A percentile compares a stretch with the other conserved stretches of the same genome.
These are phyloP conservation scores for Sanchytrium tribonematis DNA, from an alignment of 371 early-diverging fungal genomes.

Conservation along the genomic window DNA sequence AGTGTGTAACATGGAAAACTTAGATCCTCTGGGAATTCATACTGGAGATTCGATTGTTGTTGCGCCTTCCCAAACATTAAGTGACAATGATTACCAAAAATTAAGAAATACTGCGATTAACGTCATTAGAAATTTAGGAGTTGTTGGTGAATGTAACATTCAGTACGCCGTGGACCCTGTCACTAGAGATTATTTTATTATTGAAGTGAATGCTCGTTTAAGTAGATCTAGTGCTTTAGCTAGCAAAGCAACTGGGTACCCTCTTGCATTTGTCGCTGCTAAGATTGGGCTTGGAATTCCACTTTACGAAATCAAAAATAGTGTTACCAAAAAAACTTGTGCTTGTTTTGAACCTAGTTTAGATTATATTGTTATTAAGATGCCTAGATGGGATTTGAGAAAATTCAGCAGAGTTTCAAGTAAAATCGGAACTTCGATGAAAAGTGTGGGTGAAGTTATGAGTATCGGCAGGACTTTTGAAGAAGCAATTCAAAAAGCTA, in stretches of 20 bases:
- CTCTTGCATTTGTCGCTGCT: constrained; percentile 86
- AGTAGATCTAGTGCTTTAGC: constrained; percentile 69
- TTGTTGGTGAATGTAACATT: constrained; percentile 88
- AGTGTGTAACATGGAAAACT: constrained; percentile 95
- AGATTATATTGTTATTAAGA: constrained; percentile 77
- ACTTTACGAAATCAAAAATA: constrained; percentile 58
- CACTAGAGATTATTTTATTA: constrained; percentile 68
- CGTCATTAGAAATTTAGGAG: constrained; percentile 68
- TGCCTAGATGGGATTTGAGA: constrained; percentile 82
- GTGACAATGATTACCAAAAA: constrained; percentile 77
- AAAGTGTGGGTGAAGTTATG: constrained; percentile 87
- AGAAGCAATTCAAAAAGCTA: constrained; percentile 81
- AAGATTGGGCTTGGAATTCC: constrained; percentile 70
- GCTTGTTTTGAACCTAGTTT: constrained; percentile 84
- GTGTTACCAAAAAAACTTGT: constrained; percentile 67
- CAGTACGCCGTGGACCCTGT: constrained; percentile 72
- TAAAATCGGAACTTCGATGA: constrained; percentile 65
- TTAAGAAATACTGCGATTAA: constrained; percentile 76
- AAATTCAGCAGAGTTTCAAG: constrained; percentile 71
- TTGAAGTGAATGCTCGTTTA: constrained; percentile 87
- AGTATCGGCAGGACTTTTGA: constrained; percentile 77
- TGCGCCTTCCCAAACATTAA: constrained; percentile 70
- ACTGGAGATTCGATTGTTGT: constrained; percentile 90
- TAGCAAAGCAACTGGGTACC: constrained; percentile 87
- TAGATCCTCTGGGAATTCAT: constrained; percentile 73